Percentiles rank a stretch among this genome's conserved stretches.
phyloP scores from a whole-genome alignment of 2,329 filamentous ascomycete genomes.

The Fusarium foetens region DNA sequence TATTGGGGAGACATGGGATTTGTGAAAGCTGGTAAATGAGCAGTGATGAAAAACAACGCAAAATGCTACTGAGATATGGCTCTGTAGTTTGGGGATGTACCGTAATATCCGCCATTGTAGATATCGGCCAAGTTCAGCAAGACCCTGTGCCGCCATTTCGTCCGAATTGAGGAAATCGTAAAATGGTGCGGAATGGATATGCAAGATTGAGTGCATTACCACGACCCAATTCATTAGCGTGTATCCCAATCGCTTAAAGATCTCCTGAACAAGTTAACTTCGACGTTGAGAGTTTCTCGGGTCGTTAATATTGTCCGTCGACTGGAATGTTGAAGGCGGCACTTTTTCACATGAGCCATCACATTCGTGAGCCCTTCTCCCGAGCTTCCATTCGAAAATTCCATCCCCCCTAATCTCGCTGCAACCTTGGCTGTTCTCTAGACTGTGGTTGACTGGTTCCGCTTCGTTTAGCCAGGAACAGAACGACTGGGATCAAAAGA shows the following conservation, averaged over 20 bases:
- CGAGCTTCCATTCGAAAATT: constrained; percentile 18
- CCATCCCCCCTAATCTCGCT: constrained; percentile 20
- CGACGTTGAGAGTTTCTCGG: neutral
- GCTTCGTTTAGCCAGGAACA: constrained; percentile 36
- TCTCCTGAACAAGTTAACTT: neutral
- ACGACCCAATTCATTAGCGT: constrained; percentile 15
- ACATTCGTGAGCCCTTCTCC: constrained; percentile 18
- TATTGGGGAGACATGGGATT: constrained; percentile 23
- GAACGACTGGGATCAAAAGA: constrained; percentile 13
- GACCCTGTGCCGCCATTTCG: constrained; percentile 2
- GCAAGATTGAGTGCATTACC: constrained; percentile 35
- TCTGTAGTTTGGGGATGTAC: neutral
- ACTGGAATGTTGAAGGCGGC: constrained; percentile 13
- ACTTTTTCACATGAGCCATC: constrained; percentile 1
- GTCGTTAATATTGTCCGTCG: neutral
- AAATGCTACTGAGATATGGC: constrained; percentile 1
- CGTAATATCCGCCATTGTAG: neutral
- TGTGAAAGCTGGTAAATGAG: constrained; percentile 31
- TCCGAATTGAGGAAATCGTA: constrained; percentile 21
- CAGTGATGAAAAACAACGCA: constrained; percentile 24
- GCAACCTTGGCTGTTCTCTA: constrained; percentile 8
- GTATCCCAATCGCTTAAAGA: neutral
- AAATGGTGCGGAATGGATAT: constrained; percentile 31
- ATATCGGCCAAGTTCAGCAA: constrained; percentile 2
- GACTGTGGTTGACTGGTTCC: constrained; percentile 14